A percentile compares a stretch with the other conserved stretches of the same genome.
Conservation (phyloP, 2,329 filamentous ascomycete species). For the Trichoderma breve region DNA sequence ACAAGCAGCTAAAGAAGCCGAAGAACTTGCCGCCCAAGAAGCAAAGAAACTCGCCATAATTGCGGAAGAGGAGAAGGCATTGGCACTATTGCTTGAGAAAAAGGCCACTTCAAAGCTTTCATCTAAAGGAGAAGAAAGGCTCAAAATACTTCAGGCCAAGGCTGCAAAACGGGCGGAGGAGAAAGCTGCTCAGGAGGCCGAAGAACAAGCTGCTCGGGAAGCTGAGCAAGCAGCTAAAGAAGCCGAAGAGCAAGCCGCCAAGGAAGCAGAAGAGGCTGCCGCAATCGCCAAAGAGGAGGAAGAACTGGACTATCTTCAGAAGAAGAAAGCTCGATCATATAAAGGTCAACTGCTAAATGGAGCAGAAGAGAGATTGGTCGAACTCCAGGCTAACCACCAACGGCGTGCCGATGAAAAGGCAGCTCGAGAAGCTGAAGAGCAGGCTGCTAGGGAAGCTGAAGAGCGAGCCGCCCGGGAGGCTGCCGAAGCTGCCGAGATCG, state of each 20-base stretch:
- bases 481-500: background rate
- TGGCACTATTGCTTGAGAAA: constrained; percentile 45
- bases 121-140: background rate
- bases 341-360: constrained; percentile 30
- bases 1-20: constrained; percentile 20
- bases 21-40: constrained; percentile 3
- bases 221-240: constrained; percentile 27
- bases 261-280: constrained; percentile 23
- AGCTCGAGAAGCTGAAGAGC: constrained; percentile 26
- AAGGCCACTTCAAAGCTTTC: constrained; percentile 40
- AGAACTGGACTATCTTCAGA: constrained; percentile 33
- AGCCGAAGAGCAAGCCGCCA: constrained; percentile 22
- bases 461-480: background rate
- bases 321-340: constrained; percentile 33
- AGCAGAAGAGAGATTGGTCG: constrained; percentile 32
- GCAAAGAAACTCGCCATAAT: constrained; percentile 21
- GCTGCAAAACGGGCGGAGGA: constrained; percentile 11
- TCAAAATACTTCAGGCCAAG: background rate
- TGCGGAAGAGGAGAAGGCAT: constrained; percentile 38
- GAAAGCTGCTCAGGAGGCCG: constrained; percentile 28
- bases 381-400: constrained; percentile 20
- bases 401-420: constrained; percentile 24
- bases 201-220: constrained; percentile 25
- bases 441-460: constrained; percentile 19
- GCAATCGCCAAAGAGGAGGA: constrained; percentile 21